These are phyloP conservation scores for Linum trigynum DNA, from an alignment of 345 rosid species.

Conservation along the genomic window DNA sequence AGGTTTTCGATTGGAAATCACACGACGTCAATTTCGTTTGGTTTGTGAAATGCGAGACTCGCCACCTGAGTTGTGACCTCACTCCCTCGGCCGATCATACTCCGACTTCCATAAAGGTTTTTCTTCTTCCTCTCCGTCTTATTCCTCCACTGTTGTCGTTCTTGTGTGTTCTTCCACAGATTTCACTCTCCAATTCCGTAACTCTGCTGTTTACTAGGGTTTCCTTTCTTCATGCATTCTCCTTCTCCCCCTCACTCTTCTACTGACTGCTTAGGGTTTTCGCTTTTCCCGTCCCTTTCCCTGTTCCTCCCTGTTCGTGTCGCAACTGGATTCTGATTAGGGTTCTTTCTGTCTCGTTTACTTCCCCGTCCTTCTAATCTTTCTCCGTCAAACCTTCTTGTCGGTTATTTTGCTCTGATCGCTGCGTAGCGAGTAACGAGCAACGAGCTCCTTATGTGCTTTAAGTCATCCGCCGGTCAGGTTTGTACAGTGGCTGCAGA, in stretches of 20 bases:
- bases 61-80: too few species aligned
- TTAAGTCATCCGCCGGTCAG: not conserved
- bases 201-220: not conserved
- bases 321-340: not conserved
- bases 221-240: not conserved
- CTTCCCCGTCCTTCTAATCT: not conserved
- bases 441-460: too few species aligned
- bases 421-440: too few species aligned
- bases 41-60: too few species aligned
- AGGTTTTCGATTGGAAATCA: too few species aligned
- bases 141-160: too few species aligned
- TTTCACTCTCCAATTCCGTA: not conserved
- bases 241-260: not conserved
- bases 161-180: not conserved
- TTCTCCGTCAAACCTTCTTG: not conserved
- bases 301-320: too few species aligned
- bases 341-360: not conserved
- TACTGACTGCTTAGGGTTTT: not conserved
- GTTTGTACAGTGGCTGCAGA: not conserved
- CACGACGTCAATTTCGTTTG: too few species aligned
- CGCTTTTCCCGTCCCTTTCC: not conserved
- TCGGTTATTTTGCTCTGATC: too few species aligned
- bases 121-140: too few species aligned
- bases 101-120: too few species aligned
- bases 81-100: too few species aligned